Evolutionary conservation across 805 yeast genomes (phyloP).

Genomic region (Blastobotrys robertii): DNA sequence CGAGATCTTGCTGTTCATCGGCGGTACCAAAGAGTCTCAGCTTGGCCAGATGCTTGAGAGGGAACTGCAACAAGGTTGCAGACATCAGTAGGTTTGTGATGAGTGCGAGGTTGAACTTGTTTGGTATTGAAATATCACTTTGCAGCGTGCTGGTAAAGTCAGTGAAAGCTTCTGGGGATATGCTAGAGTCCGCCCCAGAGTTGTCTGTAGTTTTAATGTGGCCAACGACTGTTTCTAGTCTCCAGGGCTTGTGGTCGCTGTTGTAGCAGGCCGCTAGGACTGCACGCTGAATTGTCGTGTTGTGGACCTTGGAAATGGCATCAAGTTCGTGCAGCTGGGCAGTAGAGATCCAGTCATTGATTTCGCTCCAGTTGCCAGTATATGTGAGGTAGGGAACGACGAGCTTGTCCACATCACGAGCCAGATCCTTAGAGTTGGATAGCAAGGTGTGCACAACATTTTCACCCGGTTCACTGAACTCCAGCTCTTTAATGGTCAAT

Average conservation of each 20-base stretch:
- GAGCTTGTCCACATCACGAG: slow-evolving; percentile 18
- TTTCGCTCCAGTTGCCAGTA: slow-evolving; percentile 10
- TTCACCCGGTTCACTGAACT: not conserved
- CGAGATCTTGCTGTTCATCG: not conserved
- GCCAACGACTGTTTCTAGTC: not conserved
- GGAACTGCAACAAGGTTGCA: not conserved
- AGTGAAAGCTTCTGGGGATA: not conserved
- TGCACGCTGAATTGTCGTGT: slow-evolving; percentile 9
- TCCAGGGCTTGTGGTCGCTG: not conserved
- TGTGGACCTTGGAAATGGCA: slow-evolving; percentile 5
- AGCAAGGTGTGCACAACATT: slow-evolving; percentile 15
- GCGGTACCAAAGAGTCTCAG: not conserved
- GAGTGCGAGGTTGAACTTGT: not conserved
- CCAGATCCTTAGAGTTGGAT: slow-evolving; percentile 11
- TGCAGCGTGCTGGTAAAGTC: too few relatives aligned
- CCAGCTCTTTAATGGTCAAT: slow-evolving; percentile 1
- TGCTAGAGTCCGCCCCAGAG: not conserved
- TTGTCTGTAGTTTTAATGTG: not conserved
- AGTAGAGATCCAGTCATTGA: slow-evolving; percentile 11
- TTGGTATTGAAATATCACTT: not conserved
- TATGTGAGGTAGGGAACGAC: slow-evolving; percentile 24
- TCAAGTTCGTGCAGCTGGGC: too few relatives aligned
- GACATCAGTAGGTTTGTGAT: not conserved
- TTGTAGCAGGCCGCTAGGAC: slow-evolving; percentile 16
- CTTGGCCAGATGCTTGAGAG: slow-evolving; percentile 1